phyloP scores from a whole-genome alignment of 23 red algal genomes.

The Chondrus crispus region DNA sequence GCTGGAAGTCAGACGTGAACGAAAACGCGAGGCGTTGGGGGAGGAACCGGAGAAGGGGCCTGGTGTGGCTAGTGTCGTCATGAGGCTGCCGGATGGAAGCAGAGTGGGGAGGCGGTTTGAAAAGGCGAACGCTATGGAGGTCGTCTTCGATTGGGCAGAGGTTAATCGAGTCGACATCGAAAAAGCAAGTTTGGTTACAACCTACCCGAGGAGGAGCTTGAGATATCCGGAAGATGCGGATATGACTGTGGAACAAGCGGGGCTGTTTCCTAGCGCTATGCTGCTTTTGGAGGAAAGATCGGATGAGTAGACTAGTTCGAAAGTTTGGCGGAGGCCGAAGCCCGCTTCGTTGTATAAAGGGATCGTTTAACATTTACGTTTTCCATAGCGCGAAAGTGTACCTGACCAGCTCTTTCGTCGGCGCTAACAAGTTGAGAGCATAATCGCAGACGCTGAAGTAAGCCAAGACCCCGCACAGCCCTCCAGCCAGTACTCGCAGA shows the following conservation, averaged over 20 bases:
- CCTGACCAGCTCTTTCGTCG: too few relatives aligned
- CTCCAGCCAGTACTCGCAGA: too few relatives aligned
- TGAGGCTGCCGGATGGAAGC: constrained; percentile 82
- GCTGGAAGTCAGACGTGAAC: constrained; percentile 47
- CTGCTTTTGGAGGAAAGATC: constrained; percentile 76
- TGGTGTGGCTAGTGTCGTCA: constrained; percentile 56
- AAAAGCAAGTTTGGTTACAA: constrained; percentile 59
- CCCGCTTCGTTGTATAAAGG: too few relatives aligned
- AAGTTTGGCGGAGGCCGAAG: background rate
- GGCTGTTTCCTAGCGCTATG: constrained; percentile 65
- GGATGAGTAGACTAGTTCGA: background rate
- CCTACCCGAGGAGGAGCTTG: constrained; percentile 73
- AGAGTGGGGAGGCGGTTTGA: constrained; percentile 72
- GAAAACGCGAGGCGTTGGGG: constrained; percentile 63
- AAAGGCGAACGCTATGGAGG: constrained; percentile 42
- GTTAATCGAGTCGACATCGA: constrained; percentile 80
- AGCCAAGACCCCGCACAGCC: too few relatives aligned
- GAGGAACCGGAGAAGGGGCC: constrained; percentile 71
- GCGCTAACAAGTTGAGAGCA: too few relatives aligned
- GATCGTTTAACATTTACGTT: too few relatives aligned
- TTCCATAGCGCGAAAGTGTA: too few relatives aligned
- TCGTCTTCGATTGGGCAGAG: constrained; percentile 96
- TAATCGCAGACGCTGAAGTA: too few relatives aligned
- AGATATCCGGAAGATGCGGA: constrained; percentile 78
- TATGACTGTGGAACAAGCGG: constrained; percentile 64